Base-by-base conservation (phyloP, 2,329 filamentous ascomycete species). In the Pezicula rhizophila region DNA sequence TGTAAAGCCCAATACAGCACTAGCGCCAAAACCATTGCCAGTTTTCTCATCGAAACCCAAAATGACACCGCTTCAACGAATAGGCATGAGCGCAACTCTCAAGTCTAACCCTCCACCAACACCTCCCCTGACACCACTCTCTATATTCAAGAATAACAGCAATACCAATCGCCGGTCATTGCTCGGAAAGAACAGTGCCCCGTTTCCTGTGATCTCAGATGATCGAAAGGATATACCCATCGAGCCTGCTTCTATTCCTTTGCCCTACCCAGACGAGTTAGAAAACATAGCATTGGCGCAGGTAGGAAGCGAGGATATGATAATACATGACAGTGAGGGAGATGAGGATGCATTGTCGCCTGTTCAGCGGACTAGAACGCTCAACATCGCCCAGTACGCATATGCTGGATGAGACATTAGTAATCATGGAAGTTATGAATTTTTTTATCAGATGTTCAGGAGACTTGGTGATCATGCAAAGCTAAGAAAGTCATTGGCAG, bases 261-360 rank as follows among this genome's bases (percentile, higher is more conserved):
- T 68, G 56, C 56, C 60, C 49, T 18, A 52, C 59, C 15, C 56
- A 37, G 47, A 60, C 42, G 50, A 60, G 4, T 45, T 28, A 3
- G 57, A 62, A 47, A 60, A 47, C 28, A 49, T 51, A 5, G 48
- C 55, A 31, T 44, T 60, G 33, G 48, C 33, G 33, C 39, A 63
- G 7, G 57, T 64, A 40, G 76, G 76, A 2, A 78, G 76, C 51
- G 76, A 79, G 55, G 76, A 79, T 54, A 57, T 71, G 34, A 70
- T 79, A 17, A 60, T 77, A 35, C 73, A 72, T 17, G 68, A 73
- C 49, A 77, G 73, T 44, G 75, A 78, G 38, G 72, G 53, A 37
- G 63, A 64, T 7, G 60, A 60, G n/a, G 61, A 63, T 12, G 38
- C 47, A 10, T 45, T 62, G 1, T 60, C 56, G 8, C 56, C 56